Evolutionary conservation across 768 basidiomycete genomes (phyloP).

Genomic region (Imleria badia): DNA sequence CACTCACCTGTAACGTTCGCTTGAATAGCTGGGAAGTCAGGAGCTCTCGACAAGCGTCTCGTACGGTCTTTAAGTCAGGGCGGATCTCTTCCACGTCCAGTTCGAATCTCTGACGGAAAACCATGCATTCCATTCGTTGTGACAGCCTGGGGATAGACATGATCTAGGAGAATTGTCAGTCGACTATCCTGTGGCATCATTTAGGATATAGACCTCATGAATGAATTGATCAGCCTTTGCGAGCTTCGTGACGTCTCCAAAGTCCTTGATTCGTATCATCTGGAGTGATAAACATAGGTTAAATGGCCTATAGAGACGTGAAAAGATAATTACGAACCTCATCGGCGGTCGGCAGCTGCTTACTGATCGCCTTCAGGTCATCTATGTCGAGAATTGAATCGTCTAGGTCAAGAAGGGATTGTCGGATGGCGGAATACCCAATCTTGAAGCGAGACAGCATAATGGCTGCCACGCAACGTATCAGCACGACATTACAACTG

Average conservation of each 20-base stretch:
- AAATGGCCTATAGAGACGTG: not conserved
- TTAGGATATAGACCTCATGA: slow-evolving; percentile 50
- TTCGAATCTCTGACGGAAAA: slow-evolving; percentile 80
- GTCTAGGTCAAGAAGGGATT: slow-evolving; percentile 69
- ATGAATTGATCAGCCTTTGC: slow-evolving; percentile 87
- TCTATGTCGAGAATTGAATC: slow-evolving; percentile 70
- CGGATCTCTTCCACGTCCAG: slow-evolving; percentile 80
- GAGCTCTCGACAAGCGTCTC: slow-evolving; percentile 69
- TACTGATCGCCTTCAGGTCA: slow-evolving; percentile 70
- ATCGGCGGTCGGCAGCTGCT: slow-evolving; percentile 76
- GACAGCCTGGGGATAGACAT: slow-evolving; percentile 73
- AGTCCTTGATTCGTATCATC: slow-evolving; percentile 65
- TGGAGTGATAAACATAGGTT: slow-evolving; percentile 25
- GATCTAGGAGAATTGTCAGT: slow-evolving; percentile 49
- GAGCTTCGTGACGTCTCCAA: slow-evolving; percentile 69
- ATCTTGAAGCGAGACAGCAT: slow-evolving; percentile 80
- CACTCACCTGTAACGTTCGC: slow-evolving; percentile 59
- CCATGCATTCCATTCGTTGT: slow-evolving; percentile 76
- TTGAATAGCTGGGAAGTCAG: slow-evolving; percentile 64
- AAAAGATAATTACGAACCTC: slow-evolving; percentile 49
- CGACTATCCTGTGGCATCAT: not conserved
- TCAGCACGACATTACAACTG: not conserved
- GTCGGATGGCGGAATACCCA: slow-evolving; percentile 61
- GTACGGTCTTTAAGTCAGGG: slow-evolving; percentile 74
- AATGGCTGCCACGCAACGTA: slow-evolving; percentile 51